These are phyloP conservation scores for Bertia moriformis DNA, from an alignment of 2,329 filamentous ascomycete species.

Conservation along the genomic window DNA sequence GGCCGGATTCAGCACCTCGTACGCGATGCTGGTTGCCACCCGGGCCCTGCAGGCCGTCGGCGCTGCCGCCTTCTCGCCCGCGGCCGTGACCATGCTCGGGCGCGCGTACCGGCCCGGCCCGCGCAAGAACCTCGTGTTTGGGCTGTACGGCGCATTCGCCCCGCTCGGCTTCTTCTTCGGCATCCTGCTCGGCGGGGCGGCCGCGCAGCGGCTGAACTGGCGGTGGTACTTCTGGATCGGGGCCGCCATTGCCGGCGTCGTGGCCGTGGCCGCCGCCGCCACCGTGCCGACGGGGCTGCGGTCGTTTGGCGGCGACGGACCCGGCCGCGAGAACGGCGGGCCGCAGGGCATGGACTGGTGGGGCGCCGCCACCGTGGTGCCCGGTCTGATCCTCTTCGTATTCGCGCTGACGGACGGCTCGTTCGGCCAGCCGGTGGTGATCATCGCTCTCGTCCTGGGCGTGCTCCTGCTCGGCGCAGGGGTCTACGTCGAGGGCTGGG, in stretches of 20 bases:
- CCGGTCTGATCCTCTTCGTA: constrained; percentile 54
- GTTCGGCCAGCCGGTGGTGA: constrained; percentile 64
- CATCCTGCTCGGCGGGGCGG: constrained; percentile 34
- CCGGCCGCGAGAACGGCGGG: too few species aligned
- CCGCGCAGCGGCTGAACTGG: constrained; percentile 31
- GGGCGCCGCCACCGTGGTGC: constrained; percentile 44
- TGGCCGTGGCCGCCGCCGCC: constrained; percentile 24
- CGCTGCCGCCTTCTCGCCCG: constrained; percentile 33
- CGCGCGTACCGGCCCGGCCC: constrained; percentile 36
- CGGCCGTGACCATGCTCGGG: constrained; percentile 36
- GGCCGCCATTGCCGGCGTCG: constrained; percentile 25
- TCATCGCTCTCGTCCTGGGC: constrained; percentile 48
- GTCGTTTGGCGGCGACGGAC: too few species aligned
- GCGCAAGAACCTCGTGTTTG: constrained; percentile 32
- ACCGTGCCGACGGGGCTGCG: constrained; percentile 33
- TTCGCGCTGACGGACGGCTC: constrained; percentile 63
- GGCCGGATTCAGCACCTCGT: constrained; percentile 32
- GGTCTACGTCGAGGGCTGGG: constrained; percentile 60
- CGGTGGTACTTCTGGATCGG: constrained; percentile 39
- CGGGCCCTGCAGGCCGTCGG: constrained; percentile 38
- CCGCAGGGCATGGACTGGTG: constrained; percentile 62
- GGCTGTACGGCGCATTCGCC: constrained; percentile 23
- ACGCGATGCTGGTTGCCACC: constrained; percentile 35
- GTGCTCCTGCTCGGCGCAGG: constrained; percentile 40
- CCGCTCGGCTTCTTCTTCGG: constrained; percentile 25